Evolutionary conservation across 805 yeast species (phyloP).

Genomic region (Lipomyces sp.): DNA sequence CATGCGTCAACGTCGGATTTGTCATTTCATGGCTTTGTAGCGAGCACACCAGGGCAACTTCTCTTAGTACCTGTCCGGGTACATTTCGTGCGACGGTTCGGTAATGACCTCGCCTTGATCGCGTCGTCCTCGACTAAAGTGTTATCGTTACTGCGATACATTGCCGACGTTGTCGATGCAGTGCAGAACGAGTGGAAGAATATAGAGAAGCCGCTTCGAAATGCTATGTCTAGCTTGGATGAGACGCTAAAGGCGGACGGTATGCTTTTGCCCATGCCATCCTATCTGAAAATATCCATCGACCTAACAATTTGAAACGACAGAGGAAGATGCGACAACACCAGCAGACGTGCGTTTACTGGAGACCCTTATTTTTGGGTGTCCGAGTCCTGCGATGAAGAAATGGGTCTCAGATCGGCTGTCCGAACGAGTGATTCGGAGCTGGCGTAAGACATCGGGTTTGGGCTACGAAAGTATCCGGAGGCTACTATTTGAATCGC

Average conservation of each 20-base stretch:
- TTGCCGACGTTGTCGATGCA: constrained; percentile 10
- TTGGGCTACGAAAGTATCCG: constrained; percentile 21
- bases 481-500: constrained; percentile 14
- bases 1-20: constrained; percentile 19
- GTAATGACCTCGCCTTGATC: constrained; percentile 20
- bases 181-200: constrained; percentile 17
- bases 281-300: too few species aligned
- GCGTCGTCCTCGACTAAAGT: constrained; percentile 24
- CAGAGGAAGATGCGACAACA: not conserved
- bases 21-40: constrained; percentile 22
- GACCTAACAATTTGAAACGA: too few species aligned
- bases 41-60: not conserved
- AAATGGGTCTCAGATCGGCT: constrained; percentile 23
- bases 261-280: not conserved
- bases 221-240: not conserved
- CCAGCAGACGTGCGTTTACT: constrained; percentile 7
- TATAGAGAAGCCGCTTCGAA: constrained; percentile 6
- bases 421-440: constrained; percentile 24
- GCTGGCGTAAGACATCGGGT: constrained; percentile 22
- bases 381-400: constrained; percentile 10
- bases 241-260: not conserved
- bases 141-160: constrained; percentile 16
- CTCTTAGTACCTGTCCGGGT: constrained; percentile 11
- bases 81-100: constrained; percentile 28
- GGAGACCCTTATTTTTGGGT: constrained; percentile 27